A percentile compares a stretch with the other conserved stretches of the same genome.
Evolutionary conservation across 352 stramenopile genomes (phyloP).

Genomic region (Pythium phragmiticola): DNA sequence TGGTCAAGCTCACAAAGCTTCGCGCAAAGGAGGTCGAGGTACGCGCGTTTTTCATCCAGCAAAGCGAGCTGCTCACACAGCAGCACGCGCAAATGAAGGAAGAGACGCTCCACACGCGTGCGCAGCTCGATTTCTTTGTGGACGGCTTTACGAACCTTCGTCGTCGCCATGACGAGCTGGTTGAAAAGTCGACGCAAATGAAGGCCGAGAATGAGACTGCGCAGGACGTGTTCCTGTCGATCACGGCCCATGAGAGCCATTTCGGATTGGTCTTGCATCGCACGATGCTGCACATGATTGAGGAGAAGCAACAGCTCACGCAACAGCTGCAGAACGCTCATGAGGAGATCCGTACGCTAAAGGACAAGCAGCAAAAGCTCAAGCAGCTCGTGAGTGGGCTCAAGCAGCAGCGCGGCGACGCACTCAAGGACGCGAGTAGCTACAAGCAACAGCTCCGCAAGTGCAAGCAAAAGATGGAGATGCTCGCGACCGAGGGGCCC

Average conservation of each 20-base stretch:
- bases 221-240: conserved; percentile 53
- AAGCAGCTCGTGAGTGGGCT: conserved; percentile 39
- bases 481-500: conserved; percentile 28
- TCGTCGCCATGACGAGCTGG: conserved; percentile 56
- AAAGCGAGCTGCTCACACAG: conserved; percentile 41
- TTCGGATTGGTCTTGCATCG: conserved; percentile 51
- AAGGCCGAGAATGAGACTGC: conserved; percentile 62
- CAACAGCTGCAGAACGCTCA: conserved; percentile 23
- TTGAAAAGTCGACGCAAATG: conserved; percentile 52
- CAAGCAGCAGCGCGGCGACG: conserved; percentile 51
- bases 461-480: conserved; percentile 39
- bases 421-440: conserved; percentile 53
- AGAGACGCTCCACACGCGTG: conserved; percentile 59
- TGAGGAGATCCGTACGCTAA: conserved; percentile 30
- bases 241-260: conserved; percentile 59
- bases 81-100: conserved; percentile 59
- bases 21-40: conserved; percentile 60
- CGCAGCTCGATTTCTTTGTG: conserved; percentile 78
- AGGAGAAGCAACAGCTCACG: conserved; percentile 39
- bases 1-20: conserved; percentile 57
- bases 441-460: conserved; percentile 56
- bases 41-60: conserved; percentile 51
- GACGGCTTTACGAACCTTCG: conserved; percentile 70
- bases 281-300: conserved; percentile 42
- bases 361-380: conserved; percentile 41